Conservation (phyloP, 2,329 filamentous ascomycete genomes). For the Cladosporium sp. region DNA sequence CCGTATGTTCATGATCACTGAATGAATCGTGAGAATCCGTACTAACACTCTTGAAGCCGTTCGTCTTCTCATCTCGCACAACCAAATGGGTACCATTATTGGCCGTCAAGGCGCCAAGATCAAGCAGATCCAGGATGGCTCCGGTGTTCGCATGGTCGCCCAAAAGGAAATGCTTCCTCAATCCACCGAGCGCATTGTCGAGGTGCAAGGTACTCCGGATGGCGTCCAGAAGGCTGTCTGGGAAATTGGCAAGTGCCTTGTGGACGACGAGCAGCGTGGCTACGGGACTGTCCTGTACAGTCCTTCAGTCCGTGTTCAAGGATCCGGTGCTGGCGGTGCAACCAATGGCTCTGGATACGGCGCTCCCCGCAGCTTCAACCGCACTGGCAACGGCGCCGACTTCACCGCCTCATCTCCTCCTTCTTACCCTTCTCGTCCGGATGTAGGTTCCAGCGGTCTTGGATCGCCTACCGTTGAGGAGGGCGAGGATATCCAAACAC, state of each 20-base stretch:
- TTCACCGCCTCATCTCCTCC: constrained; percentile 79
- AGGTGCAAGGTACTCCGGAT: constrained; percentile 90
- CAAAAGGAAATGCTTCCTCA: constrained; percentile 99
- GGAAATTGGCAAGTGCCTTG: constrained; percentile 98
- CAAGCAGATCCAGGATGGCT: constrained; percentile 97
- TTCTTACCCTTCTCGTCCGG: constrained; percentile 69
- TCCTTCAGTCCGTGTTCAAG: constrained; percentile 82
- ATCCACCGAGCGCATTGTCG: constrained; percentile 95
- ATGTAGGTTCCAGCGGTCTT: constrained; percentile 67
- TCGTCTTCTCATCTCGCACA: constrained; percentile 97
- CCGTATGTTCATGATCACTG: constrained; percentile 54
- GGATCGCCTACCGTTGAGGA: constrained; percentile 87
- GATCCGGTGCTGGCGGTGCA: constrained; percentile 52
- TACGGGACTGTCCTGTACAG: constrained; percentile 98
- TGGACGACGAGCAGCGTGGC: constrained; percentile 96
- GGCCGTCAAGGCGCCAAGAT: constrained; percentile 95
- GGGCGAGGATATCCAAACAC: constrained; percentile 94
- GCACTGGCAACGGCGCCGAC: constrained; percentile 94
- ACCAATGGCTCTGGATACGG: constrained; percentile 50
- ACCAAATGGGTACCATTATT: constrained; percentile 99
- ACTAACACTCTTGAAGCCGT: constrained; percentile 59
- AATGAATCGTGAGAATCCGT: constrained; percentile 32
- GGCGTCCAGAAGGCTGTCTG: constrained; percentile 94
- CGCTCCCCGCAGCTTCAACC: constrained; percentile 65
- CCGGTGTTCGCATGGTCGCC: constrained; percentile 96